A percentile compares a stretch with the other conserved stretches of the same genome.
phyloP scores from a whole-genome alignment of 306 rosid genomes.

The Comarum palustre region DNA sequence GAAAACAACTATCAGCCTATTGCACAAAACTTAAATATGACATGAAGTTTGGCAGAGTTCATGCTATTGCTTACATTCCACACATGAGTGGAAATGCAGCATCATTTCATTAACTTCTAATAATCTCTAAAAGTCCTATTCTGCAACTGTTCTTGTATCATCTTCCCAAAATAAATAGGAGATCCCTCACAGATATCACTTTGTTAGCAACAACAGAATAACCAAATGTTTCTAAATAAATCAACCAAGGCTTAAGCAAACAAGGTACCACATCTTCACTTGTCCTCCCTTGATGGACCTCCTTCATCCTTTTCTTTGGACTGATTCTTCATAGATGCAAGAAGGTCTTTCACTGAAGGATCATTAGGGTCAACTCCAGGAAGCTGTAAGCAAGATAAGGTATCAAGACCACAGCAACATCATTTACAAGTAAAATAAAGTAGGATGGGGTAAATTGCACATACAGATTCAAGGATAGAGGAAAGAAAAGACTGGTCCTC shows the following conservation, averaged over 20 bases:
- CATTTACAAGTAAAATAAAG: neutral
- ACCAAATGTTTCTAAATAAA: constrained; percentile 3
- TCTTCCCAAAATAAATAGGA: constrained; percentile 2
- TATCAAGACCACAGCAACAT: constrained; percentile 7
- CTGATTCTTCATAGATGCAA: constrained; percentile 35
- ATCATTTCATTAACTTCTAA: neutral
- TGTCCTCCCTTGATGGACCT: constrained; percentile 27
- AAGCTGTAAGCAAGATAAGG: constrained; percentile 26
- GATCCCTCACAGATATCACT: constrained; percentile 1
- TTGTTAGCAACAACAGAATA: constrained; percentile 2
- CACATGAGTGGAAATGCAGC: neutral
- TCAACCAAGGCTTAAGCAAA: constrained; percentile 1
- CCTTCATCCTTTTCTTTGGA: constrained; percentile 32
- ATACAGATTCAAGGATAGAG: constrained; percentile 40
- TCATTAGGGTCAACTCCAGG: constrained; percentile 47
- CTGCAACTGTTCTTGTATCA: constrained; percentile 10
- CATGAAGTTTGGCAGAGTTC: constrained; percentile 4
- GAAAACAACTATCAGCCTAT: neutral
- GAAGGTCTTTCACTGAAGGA: constrained; percentile 42
- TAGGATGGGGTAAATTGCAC: neutral
- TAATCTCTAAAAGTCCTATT: neutral
- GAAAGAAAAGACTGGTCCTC: constrained; percentile 37
- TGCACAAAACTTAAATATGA: neutral
- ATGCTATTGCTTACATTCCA: constrained; percentile 16
- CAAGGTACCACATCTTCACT: constrained; percentile 21